Evolutionary conservation across 2,329 filamentous ascomycete species (phyloP).

Genomic region (Paracoccidioides brasiliensis): DNA sequence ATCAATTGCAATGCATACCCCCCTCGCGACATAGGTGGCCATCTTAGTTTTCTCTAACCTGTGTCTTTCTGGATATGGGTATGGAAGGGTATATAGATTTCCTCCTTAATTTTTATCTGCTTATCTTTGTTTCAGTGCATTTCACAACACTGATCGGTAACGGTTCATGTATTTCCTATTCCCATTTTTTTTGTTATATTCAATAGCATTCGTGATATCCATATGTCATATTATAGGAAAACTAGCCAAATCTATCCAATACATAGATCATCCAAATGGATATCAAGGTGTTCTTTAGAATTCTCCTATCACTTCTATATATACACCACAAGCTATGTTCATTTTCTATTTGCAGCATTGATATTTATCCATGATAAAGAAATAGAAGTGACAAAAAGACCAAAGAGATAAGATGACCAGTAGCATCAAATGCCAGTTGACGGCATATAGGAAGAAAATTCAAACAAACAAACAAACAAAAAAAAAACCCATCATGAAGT

Average conservation of each 20-base stretch:
- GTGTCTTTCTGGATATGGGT: neutral
- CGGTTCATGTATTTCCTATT: neutral
- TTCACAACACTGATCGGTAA: neutral
- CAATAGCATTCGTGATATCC: neutral
- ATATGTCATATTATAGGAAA: neutral
- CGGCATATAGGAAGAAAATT: neutral
- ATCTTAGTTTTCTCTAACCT: neutral
- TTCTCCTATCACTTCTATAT: neutral
- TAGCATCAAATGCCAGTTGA: too few relatives aligned
- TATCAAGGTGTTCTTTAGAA: neutral
- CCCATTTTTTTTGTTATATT: neutral
- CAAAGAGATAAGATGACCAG: neutral
- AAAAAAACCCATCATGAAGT: neutral
- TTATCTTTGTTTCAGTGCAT: neutral
- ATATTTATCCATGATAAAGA: neutral
- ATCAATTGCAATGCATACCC: too few relatives aligned
- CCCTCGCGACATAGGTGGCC: neutral
- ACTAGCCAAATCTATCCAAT: neutral
- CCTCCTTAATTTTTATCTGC: neutral
- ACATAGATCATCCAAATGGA: neutral
- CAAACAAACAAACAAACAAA: neutral
- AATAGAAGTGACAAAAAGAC: neutral
- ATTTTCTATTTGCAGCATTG: neutral
- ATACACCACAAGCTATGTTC: neutral
- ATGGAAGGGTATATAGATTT: neutral